phyloP scores from a whole-genome alignment of 75 land plant species.

The Pinus taeda region DNA sequence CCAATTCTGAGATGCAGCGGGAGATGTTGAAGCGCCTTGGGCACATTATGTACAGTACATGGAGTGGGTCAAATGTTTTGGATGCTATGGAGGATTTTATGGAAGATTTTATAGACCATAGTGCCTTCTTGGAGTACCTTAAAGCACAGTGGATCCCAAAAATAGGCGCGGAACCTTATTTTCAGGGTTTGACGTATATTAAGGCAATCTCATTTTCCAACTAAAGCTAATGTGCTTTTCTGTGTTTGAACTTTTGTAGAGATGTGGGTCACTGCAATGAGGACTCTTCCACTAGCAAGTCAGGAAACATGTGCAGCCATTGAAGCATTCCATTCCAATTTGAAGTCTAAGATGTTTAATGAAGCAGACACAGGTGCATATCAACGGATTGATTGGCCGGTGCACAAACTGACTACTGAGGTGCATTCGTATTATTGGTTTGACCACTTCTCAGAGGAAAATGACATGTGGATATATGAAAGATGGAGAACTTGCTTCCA shows the following conservation, averaged over 20 bases:
- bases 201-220: neutral
- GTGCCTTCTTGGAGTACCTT: slow-evolving; percentile 72
- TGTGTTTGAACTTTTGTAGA: slow-evolving; percentile 20
- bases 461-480: slow-evolving; percentile 47
- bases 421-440: slow-evolving; percentile 82
- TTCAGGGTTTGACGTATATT: neutral
- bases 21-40: slow-evolving; percentile 57
- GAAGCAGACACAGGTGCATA: slow-evolving; percentile 35
- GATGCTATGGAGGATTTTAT: slow-evolving; percentile 43
- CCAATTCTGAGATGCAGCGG: slow-evolving; percentile 24
- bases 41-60: slow-evolving; percentile 29
- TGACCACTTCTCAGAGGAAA: slow-evolving; percentile 55
- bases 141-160: slow-evolving; percentile 60
- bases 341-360: slow-evolving; percentile 59
- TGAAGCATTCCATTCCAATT: slow-evolving; percentile 62
- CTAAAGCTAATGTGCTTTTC: neutral
- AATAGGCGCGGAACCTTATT: slow-evolving; percentile 37
- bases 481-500: slow-evolving; percentile 59
- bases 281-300: slow-evolving; percentile 60
- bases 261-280: slow-evolving; percentile 46
- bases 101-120: slow-evolving; percentile 53
- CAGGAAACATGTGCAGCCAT: slow-evolving; percentile 70
- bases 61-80: slow-evolving; percentile 24
- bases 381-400: slow-evolving; percentile 75
- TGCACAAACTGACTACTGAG: slow-evolving; percentile 65